Conservation (phyloP, 768 basidiomycete genomes). For the Favolaschia claudopus region DNA sequence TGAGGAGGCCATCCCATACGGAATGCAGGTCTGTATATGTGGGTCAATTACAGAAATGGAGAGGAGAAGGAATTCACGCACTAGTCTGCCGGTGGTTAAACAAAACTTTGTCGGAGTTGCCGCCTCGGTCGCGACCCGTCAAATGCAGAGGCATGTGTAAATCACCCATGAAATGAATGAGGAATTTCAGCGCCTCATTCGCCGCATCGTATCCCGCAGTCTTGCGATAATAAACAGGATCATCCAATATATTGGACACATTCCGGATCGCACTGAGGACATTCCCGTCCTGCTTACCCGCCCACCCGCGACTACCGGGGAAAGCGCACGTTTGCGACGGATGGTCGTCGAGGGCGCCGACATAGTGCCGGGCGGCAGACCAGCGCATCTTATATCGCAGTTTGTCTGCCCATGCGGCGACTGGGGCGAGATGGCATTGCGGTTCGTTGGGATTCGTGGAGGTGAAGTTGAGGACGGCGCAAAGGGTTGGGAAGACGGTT, state of each 20-base stretch:
- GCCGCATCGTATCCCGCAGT: slow-evolving; percentile 46
- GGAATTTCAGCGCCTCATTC: slow-evolving; percentile 88
- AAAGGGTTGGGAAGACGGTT: slow-evolving; percentile 68
- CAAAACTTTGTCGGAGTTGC: slow-evolving; percentile 78
- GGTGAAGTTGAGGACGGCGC: slow-evolving; percentile 69
- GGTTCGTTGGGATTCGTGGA: slow-evolving; percentile 42
- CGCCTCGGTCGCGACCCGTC: slow-evolving; percentile 86
- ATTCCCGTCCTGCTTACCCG: slow-evolving; percentile 59
- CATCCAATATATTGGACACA: slow-evolving; percentile 67
- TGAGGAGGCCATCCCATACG: slow-evolving; percentile 85
- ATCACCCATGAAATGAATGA: slow-evolving; percentile 94
- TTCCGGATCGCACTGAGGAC: slow-evolving; percentile 84
- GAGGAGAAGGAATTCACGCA: slow-evolving; percentile 41
- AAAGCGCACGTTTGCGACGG: slow-evolving; percentile 81
- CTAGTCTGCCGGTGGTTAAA: slow-evolving; percentile 80
- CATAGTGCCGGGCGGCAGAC: slow-evolving; percentile 80
- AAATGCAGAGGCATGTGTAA: slow-evolving; percentile 95
- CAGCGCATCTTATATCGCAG: slow-evolving; percentile 69
- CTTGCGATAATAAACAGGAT: slow-evolving; percentile 24
- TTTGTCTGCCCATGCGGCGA: slow-evolving; percentile 91
- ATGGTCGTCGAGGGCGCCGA: slow-evolving; percentile 77
- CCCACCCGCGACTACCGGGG: slow-evolving; percentile 81
- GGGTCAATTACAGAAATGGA: background rate
- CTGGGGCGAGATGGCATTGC: slow-evolving; percentile 81
- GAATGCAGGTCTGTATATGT: slow-evolving; percentile 75